Evolutionary conservation across 495 filamentous ascomycete genomes (phyloP), one percentile per base, ranked within the genome.

Genomic region (Aspergillus taichungensis): DNA sequence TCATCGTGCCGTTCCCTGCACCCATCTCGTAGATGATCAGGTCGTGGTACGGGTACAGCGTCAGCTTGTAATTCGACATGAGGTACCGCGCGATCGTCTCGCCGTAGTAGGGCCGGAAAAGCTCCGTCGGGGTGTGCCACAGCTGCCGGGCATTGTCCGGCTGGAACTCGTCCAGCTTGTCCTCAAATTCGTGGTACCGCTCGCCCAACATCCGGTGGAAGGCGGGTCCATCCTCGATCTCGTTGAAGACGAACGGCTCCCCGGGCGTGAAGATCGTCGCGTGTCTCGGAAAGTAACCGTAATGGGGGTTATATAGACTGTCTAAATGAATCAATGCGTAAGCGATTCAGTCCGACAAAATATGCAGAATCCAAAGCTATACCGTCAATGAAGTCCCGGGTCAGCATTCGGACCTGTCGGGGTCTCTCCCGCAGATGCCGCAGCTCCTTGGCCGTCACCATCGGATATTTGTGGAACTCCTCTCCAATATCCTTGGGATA

Each of bases 11-110:
- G 56, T 96, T 92, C 45, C 92, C 92, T 38, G 92, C 92, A 13
- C 92, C 92, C 80, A 99, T 89, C 63, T 99, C 92, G 75, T 96
- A 99, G 56, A 99, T 95, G 49, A 94, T 87, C 39, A 99, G 78
- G 69, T 99, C 92, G 64, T 94, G 82, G 72, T 95, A 95, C 6
- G 92, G 94, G 64, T 90, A 96, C 14, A 88, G 78, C 24, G 85
- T 86, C 56, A 95, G 77, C 61, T 91, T 87, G 76, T 99, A 99
- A 69, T 99, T 95, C 43, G 85, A 81, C 42, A 97, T 77, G 6
- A 99, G 78, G 57, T 97, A 97, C 27, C 88, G 82, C 3, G 91
- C 89, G 52, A 99, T 89, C 4, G 94, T 85, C 69, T 97, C 90
- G 46, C 92, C 94, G 61, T 99, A 99, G 64, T 92, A 92, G 2